Percentiles rank a stretch among this genome's conserved stretches.
Conservation (phyloP, 371 early-diverging fungal species). For the Gilbertella persicaria region DNA sequence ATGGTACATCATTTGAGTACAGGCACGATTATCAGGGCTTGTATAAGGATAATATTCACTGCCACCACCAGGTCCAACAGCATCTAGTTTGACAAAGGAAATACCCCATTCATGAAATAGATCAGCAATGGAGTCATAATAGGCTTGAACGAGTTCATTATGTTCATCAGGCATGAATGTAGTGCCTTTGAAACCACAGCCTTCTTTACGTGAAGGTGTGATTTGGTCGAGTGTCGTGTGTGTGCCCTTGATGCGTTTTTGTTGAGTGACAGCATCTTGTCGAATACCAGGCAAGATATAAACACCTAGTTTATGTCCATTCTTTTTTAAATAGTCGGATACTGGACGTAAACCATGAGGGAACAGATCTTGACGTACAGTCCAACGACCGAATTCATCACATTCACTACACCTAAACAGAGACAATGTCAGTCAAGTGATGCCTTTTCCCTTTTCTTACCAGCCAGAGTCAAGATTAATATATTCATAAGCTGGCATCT, state of each 20-base stretch:
- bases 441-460: constrained; percentile 18
- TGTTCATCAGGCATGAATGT: constrained; percentile 46
- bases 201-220: constrained; percentile 27
- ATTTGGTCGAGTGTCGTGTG: constrained; percentile 22
- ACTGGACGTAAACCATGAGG: constrained; percentile 37
- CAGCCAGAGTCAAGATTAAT: constrained; percentile 54
- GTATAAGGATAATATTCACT: constrained; percentile 32
- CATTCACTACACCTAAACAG: constrained; percentile 35
- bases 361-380: constrained; percentile 35
- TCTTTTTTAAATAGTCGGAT: constrained; percentile 29
- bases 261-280: constrained; percentile 28
- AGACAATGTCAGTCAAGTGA: neutral
- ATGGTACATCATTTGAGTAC: constrained; percentile 34
- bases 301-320: constrained; percentile 45
- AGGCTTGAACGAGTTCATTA: constrained; percentile 27
- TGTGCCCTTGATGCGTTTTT: constrained; percentile 27
- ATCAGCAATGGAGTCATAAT: constrained; percentile 45
- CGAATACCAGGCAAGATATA: constrained; percentile 50
- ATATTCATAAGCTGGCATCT: constrained; percentile 45
- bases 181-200: constrained; percentile 43
- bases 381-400: constrained; percentile 48
- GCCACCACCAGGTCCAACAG: constrained; percentile 44
- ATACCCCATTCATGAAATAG: constrained; percentile 40
- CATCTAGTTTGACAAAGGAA: constrained; percentile 44
- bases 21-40: constrained; percentile 39